phyloP scores from a whole-genome alignment of 139 green algal species.

The Coelastrella sp. region DNA sequence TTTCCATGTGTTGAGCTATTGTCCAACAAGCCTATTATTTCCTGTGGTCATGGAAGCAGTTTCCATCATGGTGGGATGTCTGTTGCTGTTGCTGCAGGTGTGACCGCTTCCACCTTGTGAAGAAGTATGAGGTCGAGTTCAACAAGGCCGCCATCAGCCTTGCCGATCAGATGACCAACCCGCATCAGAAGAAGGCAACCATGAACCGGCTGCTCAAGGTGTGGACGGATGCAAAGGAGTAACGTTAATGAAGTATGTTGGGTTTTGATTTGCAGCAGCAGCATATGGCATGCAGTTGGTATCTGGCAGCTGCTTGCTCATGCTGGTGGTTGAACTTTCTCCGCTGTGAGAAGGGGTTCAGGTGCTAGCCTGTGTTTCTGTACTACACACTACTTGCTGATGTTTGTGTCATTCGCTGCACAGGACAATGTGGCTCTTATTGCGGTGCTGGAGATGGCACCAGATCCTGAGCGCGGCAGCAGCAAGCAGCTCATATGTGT shows the following conservation, averaged over 20 bases:
- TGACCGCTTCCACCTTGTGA: conserved; percentile 94
- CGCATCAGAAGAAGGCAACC: conserved; percentile 90
- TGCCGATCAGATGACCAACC: conserved; percentile 86
- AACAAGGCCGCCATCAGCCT: conserved; percentile 98
- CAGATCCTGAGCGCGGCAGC: conserved; percentile 50
- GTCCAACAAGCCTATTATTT: no score
- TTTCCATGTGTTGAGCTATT: no score
- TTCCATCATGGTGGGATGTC: neutral
- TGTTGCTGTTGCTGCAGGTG: conserved; percentile 5
- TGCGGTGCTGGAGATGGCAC: conserved; percentile 94
- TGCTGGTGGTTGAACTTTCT: no score
- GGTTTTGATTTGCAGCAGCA: neutral
- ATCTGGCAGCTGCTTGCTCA: neutral
- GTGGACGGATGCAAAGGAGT: neutral
- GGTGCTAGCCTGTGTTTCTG: neutral
- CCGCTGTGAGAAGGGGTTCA: no score
- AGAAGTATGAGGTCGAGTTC: conserved; percentile 99
- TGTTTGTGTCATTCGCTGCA: neutral
- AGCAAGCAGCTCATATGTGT: conserved; percentile 95
- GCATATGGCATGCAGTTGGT: neutral
- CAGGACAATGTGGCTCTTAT: conserved; percentile 98
- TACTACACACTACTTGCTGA: neutral
- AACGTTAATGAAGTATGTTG: neutral
- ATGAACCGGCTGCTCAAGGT: conserved; percentile 97
- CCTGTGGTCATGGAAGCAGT: neutral